phyloP scores from a whole-genome alignment of 208 protist species.

The Naegleria gruberi region DNA sequence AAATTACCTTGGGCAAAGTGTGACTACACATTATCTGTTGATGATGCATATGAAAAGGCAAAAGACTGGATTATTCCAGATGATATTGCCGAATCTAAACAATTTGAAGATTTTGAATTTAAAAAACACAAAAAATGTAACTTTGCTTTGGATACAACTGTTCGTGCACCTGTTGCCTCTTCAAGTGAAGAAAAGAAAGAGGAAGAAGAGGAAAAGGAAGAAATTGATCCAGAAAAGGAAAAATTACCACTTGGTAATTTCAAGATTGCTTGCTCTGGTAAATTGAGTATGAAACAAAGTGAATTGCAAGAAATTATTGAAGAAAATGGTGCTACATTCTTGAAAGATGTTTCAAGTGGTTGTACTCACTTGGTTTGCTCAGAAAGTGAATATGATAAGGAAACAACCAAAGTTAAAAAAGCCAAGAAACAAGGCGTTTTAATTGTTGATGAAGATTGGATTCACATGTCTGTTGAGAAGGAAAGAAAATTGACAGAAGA shows the following conservation, averaged over 20 bases:
- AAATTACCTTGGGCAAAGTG: neutral
- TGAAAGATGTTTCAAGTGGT: neutral
- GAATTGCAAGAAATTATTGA: neutral
- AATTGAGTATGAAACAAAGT: neutral
- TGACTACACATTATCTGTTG: neutral
- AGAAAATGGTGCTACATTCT: neutral
- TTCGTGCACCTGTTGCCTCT: neutral
- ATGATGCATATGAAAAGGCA: neutral
- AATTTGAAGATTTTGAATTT: neutral
- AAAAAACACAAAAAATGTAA: constrained; percentile 1
- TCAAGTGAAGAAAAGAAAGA: neutral
- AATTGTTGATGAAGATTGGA: constrained; percentile 9
- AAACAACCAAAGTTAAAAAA: neutral
- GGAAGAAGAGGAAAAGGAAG: neutral
- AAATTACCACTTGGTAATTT: constrained; percentile 1
- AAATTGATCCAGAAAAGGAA: neutral
- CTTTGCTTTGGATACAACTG: neutral
- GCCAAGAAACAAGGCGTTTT: neutral
- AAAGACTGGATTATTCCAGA: neutral
- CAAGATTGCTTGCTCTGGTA: neutral
- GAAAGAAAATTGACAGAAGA: neutral
- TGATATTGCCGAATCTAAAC: neutral
- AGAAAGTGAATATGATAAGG: neutral
- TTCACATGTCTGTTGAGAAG: neutral
- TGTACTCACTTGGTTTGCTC: neutral